These are phyloP conservation scores for Antarctomyces pellizariae DNA, from an alignment of 495 filamentous ascomycete genomes.

Conservation along the genomic window DNA sequence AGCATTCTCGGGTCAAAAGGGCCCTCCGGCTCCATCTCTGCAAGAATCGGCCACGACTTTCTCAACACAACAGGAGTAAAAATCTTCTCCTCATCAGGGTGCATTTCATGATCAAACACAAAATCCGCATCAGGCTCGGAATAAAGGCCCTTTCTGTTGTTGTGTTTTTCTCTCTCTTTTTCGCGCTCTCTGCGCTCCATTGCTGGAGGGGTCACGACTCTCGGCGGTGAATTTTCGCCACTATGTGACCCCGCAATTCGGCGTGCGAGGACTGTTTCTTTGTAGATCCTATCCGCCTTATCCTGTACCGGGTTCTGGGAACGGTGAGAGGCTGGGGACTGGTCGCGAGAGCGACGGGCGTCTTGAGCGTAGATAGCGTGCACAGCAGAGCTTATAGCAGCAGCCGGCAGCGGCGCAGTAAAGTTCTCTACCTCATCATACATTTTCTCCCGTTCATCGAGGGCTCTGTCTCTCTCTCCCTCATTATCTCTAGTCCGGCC, in stretches of 20 bases:
- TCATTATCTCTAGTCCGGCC: not conserved
- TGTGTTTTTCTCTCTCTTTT: slow-evolving; percentile 10
- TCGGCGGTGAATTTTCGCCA: slow-evolving; percentile 13
- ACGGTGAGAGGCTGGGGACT: not conserved
- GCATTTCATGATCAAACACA: slow-evolving; percentile 23
- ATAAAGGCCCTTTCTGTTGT: slow-evolving; percentile 21
- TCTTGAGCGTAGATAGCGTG: slow-evolving; percentile 14
- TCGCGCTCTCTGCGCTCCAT: too few relatives aligned
- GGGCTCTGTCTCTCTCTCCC: slow-evolving; percentile 8
- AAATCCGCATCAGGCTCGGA: slow-evolving; percentile 32
- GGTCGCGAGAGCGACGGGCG: slow-evolving; percentile 6
- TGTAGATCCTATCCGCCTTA: slow-evolving; percentile 26
- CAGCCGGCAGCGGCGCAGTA: slow-evolving; percentile 16
- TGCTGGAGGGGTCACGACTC: slow-evolving; percentile 22
- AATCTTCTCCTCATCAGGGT: slow-evolving; percentile 14
- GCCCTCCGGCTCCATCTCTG: too few relatives aligned
- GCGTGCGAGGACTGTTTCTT: slow-evolving; percentile 22
- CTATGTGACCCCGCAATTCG: slow-evolving; percentile 13
- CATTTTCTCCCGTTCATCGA: slow-evolving; percentile 15
- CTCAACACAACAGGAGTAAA: slow-evolving; percentile 8
- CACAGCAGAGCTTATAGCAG: slow-evolving; percentile 16
- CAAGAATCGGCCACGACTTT: not conserved
- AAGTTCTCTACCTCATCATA: slow-evolving; percentile 15
- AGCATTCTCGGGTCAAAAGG: too few relatives aligned
- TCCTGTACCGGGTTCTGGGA: slow-evolving; percentile 20